Evolutionary conservation across 805 yeast genomes (phyloP), one percentile per base, ranked within the genome.

Genomic region (Ogataea methylovora): DNA sequence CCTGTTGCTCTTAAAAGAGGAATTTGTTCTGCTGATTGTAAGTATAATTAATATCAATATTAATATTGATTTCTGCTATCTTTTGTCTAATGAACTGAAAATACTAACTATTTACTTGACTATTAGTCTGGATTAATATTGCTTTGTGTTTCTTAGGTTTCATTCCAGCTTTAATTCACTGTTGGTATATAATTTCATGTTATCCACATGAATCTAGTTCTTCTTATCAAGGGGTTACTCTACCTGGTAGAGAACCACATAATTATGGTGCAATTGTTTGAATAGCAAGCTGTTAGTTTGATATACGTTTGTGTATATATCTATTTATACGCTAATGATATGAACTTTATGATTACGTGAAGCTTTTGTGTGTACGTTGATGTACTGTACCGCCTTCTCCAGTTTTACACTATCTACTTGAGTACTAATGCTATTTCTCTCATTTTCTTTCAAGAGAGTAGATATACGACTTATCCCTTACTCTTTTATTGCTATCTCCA

Each of bases 161-260:
- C 52, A 50, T 84, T 35, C 94, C 94, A 1, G 94, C 92, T 9
- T 67, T 84, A 24, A 56, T 84, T 40, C 94, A 84, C 49, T 63
- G 80, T 27, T 79, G 84, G 73, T 84, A 83, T 56, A 79, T 84
- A 48, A 83, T 84, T 36, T 75, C 85, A 36, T 66, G 73, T 46
- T 81, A 81, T 51, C 94, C 94, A 8, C 50, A 56, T 17, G 60
- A 58, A n/a, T 33, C 49, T 5, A 31, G 38, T 4, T 40, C 54
- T 5, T 38, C 43, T 1, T 55, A 53, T 36, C 34, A 34, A 3
- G 63, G 65, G 18, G 54, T 53, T 26, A 60, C 65, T 8, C 29
- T 55, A 11, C 63, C 64, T 5, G 64, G 65, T 16, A 51, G 63
- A 35, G 60, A 58, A 18, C 46, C 49, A 10, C 49, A 48, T 16